A percentile compares a stretch with the other conserved stretches of the same genome.
These are phyloP conservation scores for Fusarium zealandicum DNA, from an alignment of 2,329 filamentous ascomycete genomes.

Conservation along the genomic window DNA sequence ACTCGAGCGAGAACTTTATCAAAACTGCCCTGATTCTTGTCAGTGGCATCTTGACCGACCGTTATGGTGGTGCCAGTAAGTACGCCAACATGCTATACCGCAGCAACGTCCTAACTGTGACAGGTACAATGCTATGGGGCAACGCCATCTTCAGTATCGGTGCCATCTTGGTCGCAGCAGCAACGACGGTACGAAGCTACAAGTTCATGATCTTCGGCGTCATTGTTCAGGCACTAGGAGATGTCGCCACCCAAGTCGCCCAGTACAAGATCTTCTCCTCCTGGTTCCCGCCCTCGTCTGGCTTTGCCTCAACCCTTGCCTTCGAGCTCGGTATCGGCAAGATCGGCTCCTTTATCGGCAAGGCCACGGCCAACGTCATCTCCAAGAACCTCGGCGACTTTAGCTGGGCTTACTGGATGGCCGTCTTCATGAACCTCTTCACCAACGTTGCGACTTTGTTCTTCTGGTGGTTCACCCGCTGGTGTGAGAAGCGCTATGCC, in stretches of 20 bases:
- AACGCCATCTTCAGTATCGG: constrained; percentile 66
- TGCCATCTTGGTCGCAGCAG: constrained; percentile 65
- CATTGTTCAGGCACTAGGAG: constrained; percentile 64
- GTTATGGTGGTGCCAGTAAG: constrained; percentile 63
- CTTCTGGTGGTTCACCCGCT: constrained; percentile 64
- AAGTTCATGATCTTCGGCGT: constrained; percentile 66
- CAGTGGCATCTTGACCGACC: constrained; percentile 64
- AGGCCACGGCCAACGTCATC: constrained; percentile 66
- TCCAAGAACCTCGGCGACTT: constrained; percentile 64
- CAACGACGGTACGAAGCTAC: constrained; percentile 62
- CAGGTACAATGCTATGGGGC: constrained; percentile 64
- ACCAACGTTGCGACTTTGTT: constrained; percentile 61
- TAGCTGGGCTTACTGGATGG: constrained; percentile 67
- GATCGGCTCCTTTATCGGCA: constrained; percentile 67
- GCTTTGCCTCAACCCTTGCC: constrained; percentile 67
- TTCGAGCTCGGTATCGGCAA: constrained; percentile 68
- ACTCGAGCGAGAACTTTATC: constrained; percentile 70
- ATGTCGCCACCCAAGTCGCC: constrained; percentile 69
- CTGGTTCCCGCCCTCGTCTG: constrained; percentile 68
- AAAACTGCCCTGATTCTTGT: constrained; percentile 61
- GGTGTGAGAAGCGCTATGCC: constrained; percentile 56
- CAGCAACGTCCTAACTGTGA: neutral
- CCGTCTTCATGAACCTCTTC: constrained; percentile 70
- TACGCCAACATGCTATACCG: neutral
- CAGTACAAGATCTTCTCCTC: constrained; percentile 72